Evolutionary conservation across 169 alveolate genomes (phyloP), one percentile per base, ranked within the genome.

Genomic region (Neospora caninum): DNA sequence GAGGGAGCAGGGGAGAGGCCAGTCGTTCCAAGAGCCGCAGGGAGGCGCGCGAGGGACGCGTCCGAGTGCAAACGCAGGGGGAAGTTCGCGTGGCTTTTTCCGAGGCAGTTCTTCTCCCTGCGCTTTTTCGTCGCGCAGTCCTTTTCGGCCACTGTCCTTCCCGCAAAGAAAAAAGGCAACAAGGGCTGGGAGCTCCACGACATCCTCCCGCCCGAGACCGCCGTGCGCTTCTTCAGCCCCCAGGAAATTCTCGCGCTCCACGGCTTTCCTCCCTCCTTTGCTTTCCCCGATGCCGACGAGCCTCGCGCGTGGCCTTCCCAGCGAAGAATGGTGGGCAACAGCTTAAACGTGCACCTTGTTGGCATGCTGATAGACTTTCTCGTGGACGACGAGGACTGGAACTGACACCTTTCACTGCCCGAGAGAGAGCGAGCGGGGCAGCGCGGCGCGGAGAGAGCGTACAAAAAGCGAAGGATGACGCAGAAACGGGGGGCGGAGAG

Each of bases 171-270:
- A 22, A 78, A 38, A 29, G 31, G 31, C 27, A 82, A 42, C n/a
- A 82, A 82, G 64, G 89, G 89, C 2, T 82, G 89, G 89, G 89
- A 88, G 83, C 41, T 88, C 45, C 92, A 88, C 64, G 92, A 88
- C 41, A 34, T 88, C 22, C 84, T 88, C 10, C 83, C 92, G 27
- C 20, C 54, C 53, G 58, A 36, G 36, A 41, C 64, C 41, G 34
- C n/a, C 31, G 69, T 45, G n/a, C 92, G 92, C 67, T 67, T 88
- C 58, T 88, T 88, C 92, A 36, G 78, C 27, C 70, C 53, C 0
- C 7, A 49, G 41, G 92, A 88, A 49, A 45, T 45, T 83, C 92
- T 88, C 36, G 41, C 58, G 38, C 84, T 88, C 42, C 92, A 88
- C 84, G 92, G 92, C 36, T 88, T 88, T 45, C 92, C 92, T 45